Evolutionary conservation across 495 filamentous ascomycete genomes (phyloP).

Genomic region (Delitschia confertaspora): DNA sequence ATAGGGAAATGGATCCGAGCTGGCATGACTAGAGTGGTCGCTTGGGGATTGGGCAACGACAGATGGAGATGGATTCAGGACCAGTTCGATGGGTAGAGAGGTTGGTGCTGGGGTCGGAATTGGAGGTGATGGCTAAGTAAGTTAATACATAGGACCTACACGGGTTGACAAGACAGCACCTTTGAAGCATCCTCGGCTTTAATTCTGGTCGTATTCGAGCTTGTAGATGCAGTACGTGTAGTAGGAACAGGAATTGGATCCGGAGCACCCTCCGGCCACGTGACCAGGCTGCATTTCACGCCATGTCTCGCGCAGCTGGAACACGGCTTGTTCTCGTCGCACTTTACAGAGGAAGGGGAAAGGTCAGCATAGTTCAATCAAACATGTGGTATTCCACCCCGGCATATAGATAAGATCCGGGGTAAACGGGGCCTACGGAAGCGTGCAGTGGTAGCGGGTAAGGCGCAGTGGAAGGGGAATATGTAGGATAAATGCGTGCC

Average conservation of each 20-base stretch:
- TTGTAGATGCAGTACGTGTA: too few species aligned
- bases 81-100: slow-evolving; percentile 12
- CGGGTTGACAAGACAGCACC: too few species aligned
- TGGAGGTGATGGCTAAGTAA: too few species aligned
- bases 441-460: neutral
- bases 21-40: slow-evolving; percentile 1
- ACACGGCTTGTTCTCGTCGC: slow-evolving; percentile 23
- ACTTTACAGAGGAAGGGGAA: slow-evolving; percentile 6
- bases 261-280: too few species aligned
- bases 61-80: slow-evolving; percentile 12
- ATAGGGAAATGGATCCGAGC: slow-evolving; percentile 1
- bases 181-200: too few species aligned
- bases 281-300: slow-evolving; percentile 19
- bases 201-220: too few species aligned
- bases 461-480: neutral
- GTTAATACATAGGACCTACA: too few species aligned
- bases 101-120: neutral
- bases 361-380: neutral
- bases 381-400: neutral
- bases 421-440: too few species aligned
- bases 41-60: neutral
- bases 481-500: neutral
- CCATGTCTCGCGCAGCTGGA: slow-evolving; percentile 16
- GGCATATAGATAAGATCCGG: neutral
- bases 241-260: too few species aligned